These are phyloP conservation scores for Claviceps pazoutovae DNA, from an alignment of 2,329 filamentous ascomycete species.

Conservation along the genomic window DNA sequence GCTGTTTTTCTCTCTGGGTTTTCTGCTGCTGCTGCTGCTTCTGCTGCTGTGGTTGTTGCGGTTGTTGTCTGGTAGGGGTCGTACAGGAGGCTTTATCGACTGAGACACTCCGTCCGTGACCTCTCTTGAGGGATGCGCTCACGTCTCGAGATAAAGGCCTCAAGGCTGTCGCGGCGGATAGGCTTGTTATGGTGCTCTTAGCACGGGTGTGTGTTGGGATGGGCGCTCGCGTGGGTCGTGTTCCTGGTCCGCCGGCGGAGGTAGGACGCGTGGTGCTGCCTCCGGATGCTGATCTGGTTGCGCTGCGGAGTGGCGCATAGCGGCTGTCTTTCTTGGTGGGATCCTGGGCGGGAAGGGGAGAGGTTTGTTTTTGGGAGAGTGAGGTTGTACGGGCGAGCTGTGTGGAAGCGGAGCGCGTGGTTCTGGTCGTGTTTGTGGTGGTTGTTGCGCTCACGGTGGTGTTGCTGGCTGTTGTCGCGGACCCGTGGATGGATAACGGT, in stretches of 20 bases:
- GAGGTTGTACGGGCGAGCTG: conserved; percentile 12
- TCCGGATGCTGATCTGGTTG: conserved; percentile 13
- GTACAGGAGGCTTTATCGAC: conserved; percentile 9
- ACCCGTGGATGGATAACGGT: conserved; percentile 14
- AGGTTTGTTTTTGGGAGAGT: conserved; percentile 5
- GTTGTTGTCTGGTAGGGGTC: conserved; percentile 3
- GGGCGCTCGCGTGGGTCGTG: conserved; percentile 9
- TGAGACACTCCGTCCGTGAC: conserved; percentile 8
- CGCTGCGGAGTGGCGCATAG: conserved; percentile 21
- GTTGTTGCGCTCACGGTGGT: background rate
- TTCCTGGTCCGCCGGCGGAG: conserved; percentile 10
- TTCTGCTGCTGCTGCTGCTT: background rate
- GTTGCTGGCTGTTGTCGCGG: conserved; percentile 8
- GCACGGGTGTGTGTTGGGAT: conserved; percentile 16
- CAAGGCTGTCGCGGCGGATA: conserved; percentile 14
- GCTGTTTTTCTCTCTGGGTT: conserved; percentile 1
- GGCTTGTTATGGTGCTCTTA: conserved; percentile 18
- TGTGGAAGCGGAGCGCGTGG: conserved; percentile 6
- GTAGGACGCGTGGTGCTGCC: conserved; percentile 15
- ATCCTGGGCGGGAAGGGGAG: background rate
- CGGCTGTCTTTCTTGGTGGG: conserved; percentile 13
- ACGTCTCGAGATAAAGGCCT: conserved; percentile 16
- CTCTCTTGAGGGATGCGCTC: background rate
- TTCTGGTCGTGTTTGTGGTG: background rate
- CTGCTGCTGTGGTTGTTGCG: background rate